phyloP scores from a whole-genome alignment of 2,329 filamentous ascomycete species.

The Epichloe hybrida region DNA sequence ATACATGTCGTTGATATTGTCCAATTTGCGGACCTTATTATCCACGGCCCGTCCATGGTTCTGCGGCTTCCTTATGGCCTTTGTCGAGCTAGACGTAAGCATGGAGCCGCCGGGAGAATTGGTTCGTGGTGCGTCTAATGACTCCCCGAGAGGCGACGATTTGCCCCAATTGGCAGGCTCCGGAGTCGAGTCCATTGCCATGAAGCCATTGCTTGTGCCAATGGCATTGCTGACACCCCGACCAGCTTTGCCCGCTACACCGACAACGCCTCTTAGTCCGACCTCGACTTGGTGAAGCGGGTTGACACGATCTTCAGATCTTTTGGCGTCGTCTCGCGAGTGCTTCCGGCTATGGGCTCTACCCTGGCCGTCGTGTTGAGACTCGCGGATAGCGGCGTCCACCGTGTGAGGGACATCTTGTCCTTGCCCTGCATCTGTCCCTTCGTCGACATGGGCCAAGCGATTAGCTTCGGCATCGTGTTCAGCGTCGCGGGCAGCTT shows the following conservation, averaged over 20 bases:
- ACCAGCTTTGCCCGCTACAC: constrained; percentile 29
- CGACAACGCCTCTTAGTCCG: constrained; percentile 33
- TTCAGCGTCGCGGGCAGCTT: constrained; percentile 28
- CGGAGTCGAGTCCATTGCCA: constrained; percentile 16
- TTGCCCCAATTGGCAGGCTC: constrained; percentile 7
- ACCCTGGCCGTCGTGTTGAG: constrained; percentile 9
- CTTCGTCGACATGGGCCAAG: constrained; percentile 35
- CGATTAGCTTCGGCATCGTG: constrained; percentile 36
- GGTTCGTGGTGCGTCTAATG: constrained; percentile 20
- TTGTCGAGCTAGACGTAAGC: constrained; percentile 26
- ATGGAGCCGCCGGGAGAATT: constrained; percentile 24
- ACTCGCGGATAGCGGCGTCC: constrained; percentile 30
- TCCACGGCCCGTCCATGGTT: constrained; percentile 11
- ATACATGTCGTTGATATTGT: constrained; percentile 36
- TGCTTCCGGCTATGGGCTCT: background rate
- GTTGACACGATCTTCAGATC: constrained; percentile 10
- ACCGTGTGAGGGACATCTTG: constrained; percentile 40
- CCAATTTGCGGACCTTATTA: constrained; percentile 40
- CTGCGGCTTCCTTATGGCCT: constrained; percentile 6
- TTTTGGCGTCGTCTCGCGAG: constrained; percentile 4
- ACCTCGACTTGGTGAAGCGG: constrained; percentile 33
- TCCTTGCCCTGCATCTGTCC: constrained; percentile 38
- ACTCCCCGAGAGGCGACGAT: constrained; percentile 12
- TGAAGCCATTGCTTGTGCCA: constrained; percentile 43
- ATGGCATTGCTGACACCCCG: constrained; percentile 38